Evolutionary conservation across 2,329 filamentous ascomycete genomes (phyloP), one percentile per base, ranked within the genome.

Genomic region (Penicillium sp.): DNA sequence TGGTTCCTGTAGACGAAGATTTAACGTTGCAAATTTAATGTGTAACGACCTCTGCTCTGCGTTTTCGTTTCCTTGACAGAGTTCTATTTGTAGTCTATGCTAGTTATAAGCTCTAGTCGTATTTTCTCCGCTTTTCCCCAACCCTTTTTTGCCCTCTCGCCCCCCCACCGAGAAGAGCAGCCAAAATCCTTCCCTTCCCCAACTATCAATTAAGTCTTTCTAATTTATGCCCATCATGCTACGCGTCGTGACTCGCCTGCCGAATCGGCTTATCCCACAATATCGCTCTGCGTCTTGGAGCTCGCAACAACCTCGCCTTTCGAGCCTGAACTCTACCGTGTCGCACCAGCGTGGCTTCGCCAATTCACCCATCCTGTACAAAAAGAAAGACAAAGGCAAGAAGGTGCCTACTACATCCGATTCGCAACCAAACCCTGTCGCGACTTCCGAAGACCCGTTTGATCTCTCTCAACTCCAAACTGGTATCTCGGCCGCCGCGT

Each of bases 401-500:
- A 75, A 75, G 23, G 15, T 32, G 9, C 13, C 40, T 46, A 70
- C 72, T 26, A 61, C 67, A 30, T 60, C 70, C 17, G 61, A 67
- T 15, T 52, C 56, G 12, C 67, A 65, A 51, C 62, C 67, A 40
- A 69, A 32, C 43, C 60, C 68, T 40, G 66, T 58, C 4, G 49
- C 61, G 41, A 37, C 61, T n/a, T 54, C 62, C 8, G 67, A 78
- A 49, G 83, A 88, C 63, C 82, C 84, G 1, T 82, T 78, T 64
- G 84, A 89, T 68, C 81, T 88, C 60, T 77, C 80, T 4, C 69
- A 73, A 8, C 73, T 89, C 3, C 77, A 87, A 55, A 63, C 73
- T 0, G 78, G 81, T 8, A 84, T 89, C 47, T 71, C 78, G 10
- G 76, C 77, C 48, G 77, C 80, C 0, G 71, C 85, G 9, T 76